Conservation (phyloP, 108 stramenopile genomes). For the Pseudonitzschia delicatissima region DNA sequence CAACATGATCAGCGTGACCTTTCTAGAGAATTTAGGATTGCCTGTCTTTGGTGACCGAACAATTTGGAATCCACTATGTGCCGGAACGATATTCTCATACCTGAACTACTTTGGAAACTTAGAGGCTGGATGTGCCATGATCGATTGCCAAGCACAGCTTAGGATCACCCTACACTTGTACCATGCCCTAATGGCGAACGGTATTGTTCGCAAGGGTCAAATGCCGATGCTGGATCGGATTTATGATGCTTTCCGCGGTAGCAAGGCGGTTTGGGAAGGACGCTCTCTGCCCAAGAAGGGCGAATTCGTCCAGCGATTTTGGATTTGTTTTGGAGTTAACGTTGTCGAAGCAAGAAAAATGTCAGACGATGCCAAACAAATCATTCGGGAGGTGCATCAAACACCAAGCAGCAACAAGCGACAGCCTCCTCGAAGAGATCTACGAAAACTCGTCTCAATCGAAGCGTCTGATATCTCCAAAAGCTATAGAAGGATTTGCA, state of each 20-base stretch:
- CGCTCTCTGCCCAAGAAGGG: constrained; percentile 28
- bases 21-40: constrained; percentile 28
- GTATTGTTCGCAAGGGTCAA: constrained; percentile 22
- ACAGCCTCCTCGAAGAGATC: background rate
- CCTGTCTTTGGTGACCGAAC: constrained; percentile 11
- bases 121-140: constrained; percentile 33
- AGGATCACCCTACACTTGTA: constrained; percentile 45
- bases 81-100: constrained; percentile 33
- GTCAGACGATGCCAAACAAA: constrained; percentile 24
- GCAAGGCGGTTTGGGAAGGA: constrained; percentile 49
- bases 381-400: background rate
- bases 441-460: constrained; percentile 22
- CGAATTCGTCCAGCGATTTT: constrained; percentile 39
- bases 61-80: constrained; percentile 56
- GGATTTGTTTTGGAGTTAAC: constrained; percentile 36
- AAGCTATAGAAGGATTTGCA: constrained; percentile 35
- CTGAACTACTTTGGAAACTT: constrained; percentile 39
- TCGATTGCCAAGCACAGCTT: constrained; percentile 46
- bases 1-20: constrained; percentile 19
- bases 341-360: constrained; percentile 22
- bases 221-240: constrained; percentile 31
- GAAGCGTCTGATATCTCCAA: constrained; percentile 33
- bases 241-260: constrained; percentile 31
- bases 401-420: background rate
- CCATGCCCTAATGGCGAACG: constrained; percentile 39